Evolutionary conservation across 2,329 filamentous ascomycete genomes (phyloP), one percentile per base, ranked within the genome.

Genomic region (Periconia digitata): DNA sequence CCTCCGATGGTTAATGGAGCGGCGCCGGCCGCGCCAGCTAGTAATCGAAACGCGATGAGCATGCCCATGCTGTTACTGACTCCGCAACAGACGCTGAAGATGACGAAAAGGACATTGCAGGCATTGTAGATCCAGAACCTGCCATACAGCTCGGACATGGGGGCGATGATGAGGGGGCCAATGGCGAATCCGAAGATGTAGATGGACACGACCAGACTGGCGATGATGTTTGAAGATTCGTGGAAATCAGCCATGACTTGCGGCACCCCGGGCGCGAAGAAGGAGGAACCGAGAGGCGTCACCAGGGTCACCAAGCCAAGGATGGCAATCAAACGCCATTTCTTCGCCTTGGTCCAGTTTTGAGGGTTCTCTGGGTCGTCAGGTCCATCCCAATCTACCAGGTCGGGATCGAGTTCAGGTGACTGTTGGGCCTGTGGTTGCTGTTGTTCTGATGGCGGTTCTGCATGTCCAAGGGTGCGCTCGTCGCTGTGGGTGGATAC

Each of bases 221-320:
- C 63, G 8, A 72, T 59, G 8, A 66, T 38, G 8, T 62, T 66
- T 8, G 64, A 69, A 2, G 55, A 50, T 13, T 59, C 63, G 29
- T 64, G 35, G 40, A 73, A 73, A 1, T 60, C 53, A 1, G 42
- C 44, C 54, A 74, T 64, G 2, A 73, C 66, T 47, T 81, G 71
- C 0, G 82, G 80, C 0, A 89, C 82, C 12, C 81, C 85, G 0
- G 86, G 86, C 0, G 85, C 85, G 51, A 73, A 73, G 50, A 72
- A 70, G 15, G 65, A 68, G 2, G 69, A 72, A 8, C 62, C 70
- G 3, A 73, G 58, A 2, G 71, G 69, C 47, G 70, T 70, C 46
- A 74, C 63, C 35, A 75, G 60, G 0, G 72, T 73, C 8, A 71
- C 58, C 22, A 57, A 49, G 13, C 65, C 66, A 13, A 74, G 51